A percentile compares a stretch with the other conserved stretches of the same genome.
Evolutionary conservation across 2,329 filamentous ascomycete genomes (phyloP).

Genomic region (Exophiala spinifera): DNA sequence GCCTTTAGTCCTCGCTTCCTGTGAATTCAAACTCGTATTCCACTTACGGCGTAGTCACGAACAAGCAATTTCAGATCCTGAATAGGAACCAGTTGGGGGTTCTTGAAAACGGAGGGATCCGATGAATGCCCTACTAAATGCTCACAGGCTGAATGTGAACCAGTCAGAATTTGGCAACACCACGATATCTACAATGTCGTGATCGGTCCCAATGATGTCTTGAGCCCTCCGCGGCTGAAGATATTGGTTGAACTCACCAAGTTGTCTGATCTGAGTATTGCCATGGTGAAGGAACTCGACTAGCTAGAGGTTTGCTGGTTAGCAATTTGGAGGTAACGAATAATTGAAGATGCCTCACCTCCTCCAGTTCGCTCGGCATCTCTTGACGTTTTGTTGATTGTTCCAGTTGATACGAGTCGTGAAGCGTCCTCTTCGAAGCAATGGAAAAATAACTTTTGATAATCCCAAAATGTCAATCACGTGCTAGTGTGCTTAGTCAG

Average conservation of each 20-base stretch:
- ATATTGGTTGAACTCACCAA: constrained; percentile 51
- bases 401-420: neutral
- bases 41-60: constrained; percentile 72
- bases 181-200: too few species aligned
- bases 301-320: constrained; percentile 55
- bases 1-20: neutral
- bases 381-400: constrained; percentile 38
- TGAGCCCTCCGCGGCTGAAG: too few species aligned
- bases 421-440: neutral
- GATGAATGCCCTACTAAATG: constrained; percentile 79
- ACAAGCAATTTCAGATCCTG: constrained; percentile 84
- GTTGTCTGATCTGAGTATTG: constrained; percentile 83
- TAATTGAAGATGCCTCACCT: constrained; percentile 50
- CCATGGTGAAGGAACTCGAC: constrained; percentile 91
- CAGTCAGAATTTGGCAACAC: neutral
- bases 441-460: constrained; percentile 7
- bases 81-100: constrained; percentile 70
- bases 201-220: neutral
- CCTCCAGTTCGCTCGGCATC: constrained; percentile 75
- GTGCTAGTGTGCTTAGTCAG: too few species aligned
- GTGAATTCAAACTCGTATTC: neutral
- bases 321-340: neutral
- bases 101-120: constrained; percentile 80
- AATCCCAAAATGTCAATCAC: constrained; percentile 6
- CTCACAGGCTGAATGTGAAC: constrained; percentile 64